Evolutionary conservation across 2,329 filamentous ascomycete species (phyloP).

Genomic region (Aspergillus chevalieri): DNA sequence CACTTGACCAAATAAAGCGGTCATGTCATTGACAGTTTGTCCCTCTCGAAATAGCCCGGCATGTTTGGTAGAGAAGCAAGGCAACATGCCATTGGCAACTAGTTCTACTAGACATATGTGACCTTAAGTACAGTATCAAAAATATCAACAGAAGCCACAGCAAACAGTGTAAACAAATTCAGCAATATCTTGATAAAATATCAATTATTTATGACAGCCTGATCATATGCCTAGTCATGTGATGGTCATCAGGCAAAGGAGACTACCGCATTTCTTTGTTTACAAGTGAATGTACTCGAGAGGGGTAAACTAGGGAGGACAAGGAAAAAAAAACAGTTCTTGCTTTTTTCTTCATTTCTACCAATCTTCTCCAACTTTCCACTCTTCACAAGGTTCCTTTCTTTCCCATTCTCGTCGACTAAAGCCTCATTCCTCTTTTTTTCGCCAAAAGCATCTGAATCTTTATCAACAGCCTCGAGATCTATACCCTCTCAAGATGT

Average conservation of each 20-base stretch:
- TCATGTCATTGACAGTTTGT: not conserved
- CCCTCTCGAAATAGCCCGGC: not conserved
- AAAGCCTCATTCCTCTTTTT: not conserved
- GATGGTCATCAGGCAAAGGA: not conserved
- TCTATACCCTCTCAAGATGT: not conserved
- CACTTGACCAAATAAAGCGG: not conserved
- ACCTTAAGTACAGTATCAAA: not conserved
- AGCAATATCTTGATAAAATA: not conserved
- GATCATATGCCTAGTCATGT: too few species aligned
- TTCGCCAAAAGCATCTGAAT: not conserved
- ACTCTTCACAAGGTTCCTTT: not conserved
- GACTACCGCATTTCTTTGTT: slow-evolving; percentile 15
- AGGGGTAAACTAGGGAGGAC: not conserved
- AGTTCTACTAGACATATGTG: not conserved
- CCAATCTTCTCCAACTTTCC: not conserved
- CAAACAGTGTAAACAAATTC: not conserved
- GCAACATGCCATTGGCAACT: not conserved
- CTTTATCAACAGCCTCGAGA: not conserved
- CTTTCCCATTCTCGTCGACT: not conserved
- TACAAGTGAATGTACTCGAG: slow-evolving; percentile 5
- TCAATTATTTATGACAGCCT: too few species aligned
- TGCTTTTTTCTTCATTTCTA: not conserved
- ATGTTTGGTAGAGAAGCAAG: not conserved
- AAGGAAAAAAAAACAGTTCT: slow-evolving; percentile 1
- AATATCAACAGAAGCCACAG: not conserved